Evolutionary conservation across 2,329 filamentous ascomycete genomes (phyloP).

Genomic region (Colletotrichum caudatum): DNA sequence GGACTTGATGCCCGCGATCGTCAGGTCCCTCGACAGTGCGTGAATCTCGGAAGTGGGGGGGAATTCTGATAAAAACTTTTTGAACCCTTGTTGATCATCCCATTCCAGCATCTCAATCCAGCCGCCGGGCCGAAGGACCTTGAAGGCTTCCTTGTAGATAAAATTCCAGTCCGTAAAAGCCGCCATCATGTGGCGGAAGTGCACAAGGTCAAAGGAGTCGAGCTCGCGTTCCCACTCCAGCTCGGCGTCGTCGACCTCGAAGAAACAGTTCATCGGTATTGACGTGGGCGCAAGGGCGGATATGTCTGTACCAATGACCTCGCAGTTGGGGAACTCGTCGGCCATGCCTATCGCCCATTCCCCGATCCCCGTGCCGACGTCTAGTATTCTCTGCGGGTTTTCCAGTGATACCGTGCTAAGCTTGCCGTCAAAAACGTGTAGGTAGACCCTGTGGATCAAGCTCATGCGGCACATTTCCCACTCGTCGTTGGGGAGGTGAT

Average conservation of each 20-base stretch:
- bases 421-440: slow-evolving; percentile 62
- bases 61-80: slow-evolving; percentile 56
- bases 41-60: slow-evolving; percentile 60
- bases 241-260: slow-evolving; percentile 71
- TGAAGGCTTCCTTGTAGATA: slow-evolving; percentile 65
- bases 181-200: slow-evolving; percentile 67
- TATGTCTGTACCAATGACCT: slow-evolving; percentile 70
- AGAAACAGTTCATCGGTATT: slow-evolving; percentile 69
- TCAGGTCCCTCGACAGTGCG: slow-evolving; percentile 55
- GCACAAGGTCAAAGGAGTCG: slow-evolving; percentile 67
- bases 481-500: slow-evolving; percentile 76
- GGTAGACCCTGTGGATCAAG: slow-evolving; percentile 72
- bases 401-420: slow-evolving; percentile 58
- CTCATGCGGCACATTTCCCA: slow-evolving; percentile 72
- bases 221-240: slow-evolving; percentile 67
- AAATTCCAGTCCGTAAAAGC: slow-evolving; percentile 68
- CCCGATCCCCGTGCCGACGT: slow-evolving; percentile 70
- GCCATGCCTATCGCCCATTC: slow-evolving; percentile 65
- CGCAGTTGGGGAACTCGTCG: slow-evolving; percentile 64
- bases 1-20: slow-evolving; percentile 57
- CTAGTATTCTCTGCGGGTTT: slow-evolving; percentile 60
- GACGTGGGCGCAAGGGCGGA: slow-evolving; percentile 68
- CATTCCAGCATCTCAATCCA: slow-evolving; percentile 69
- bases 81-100: slow-evolving; percentile 55
- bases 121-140: slow-evolving; percentile 67